phyloP scores from a whole-genome alignment of 2,329 filamentous ascomycete genomes.

The Daldinia sp. region DNA sequence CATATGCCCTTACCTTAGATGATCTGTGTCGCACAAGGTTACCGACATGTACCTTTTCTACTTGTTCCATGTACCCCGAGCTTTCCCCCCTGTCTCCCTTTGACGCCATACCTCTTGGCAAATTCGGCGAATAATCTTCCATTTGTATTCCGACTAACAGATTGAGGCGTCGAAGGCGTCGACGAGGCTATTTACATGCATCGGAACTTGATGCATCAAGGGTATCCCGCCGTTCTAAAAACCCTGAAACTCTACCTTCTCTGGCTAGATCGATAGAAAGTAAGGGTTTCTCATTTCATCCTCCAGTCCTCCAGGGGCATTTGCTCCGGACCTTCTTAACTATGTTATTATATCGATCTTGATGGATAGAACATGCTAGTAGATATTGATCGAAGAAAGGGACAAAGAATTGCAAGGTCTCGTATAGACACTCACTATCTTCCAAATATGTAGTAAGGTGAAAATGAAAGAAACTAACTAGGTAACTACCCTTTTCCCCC shows the following conservation, averaged over 20 bases:
- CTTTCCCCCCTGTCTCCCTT: slow-evolving; percentile 9
- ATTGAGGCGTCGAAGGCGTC: slow-evolving; percentile 15
- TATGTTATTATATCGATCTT: not conserved
- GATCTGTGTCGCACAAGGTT: slow-evolving; percentile 41
- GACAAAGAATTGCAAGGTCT: not conserved
- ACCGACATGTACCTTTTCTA: slow-evolving; percentile 43
- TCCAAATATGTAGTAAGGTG: not conserved
- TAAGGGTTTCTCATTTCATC: not conserved
- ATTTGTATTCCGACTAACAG: slow-evolving; percentile 16
- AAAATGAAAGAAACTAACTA: not conserved
- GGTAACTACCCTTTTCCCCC: no score
- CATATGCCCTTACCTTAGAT: not conserved
- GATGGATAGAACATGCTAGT: not conserved
- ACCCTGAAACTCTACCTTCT: slow-evolving; percentile 20
- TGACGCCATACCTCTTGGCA: slow-evolving; percentile 29
- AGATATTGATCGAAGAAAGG: not conserved
- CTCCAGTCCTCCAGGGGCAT: not conserved
- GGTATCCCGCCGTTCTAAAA: slow-evolving; percentile 18
- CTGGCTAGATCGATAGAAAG: not conserved
- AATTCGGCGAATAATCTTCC: slow-evolving; percentile 28
- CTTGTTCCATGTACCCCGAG: slow-evolving; percentile 33
- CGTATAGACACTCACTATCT: not conserved
- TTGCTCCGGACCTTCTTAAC: not conserved
- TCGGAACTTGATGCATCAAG: slow-evolving; percentile 29
- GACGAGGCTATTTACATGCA: slow-evolving; percentile 3